Conservation (phyloP, 2,329 filamentous ascomycete species). For the Paracorniculantispora psalliotae region DNA sequence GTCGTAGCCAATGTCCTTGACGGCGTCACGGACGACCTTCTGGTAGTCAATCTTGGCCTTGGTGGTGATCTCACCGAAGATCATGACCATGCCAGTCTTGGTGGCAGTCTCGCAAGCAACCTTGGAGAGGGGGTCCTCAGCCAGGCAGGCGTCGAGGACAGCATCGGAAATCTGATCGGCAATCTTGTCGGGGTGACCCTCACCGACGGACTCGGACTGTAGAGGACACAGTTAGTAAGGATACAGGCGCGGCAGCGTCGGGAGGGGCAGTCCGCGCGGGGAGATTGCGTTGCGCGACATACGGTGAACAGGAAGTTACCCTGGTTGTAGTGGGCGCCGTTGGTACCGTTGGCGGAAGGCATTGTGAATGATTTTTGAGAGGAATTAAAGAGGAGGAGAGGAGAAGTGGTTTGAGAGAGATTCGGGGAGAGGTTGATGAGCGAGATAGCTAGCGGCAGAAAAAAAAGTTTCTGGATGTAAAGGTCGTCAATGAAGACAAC, state of each 20-base stretch:
- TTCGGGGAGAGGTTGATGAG: slow-evolving; percentile 26
- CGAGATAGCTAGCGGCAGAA: slow-evolving; percentile 17
- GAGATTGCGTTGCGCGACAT: slow-evolving; percentile 26
- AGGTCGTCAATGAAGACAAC: slow-evolving; percentile 3
- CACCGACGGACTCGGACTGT: slow-evolving; percentile 80
- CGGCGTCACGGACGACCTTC: slow-evolving; percentile 86
- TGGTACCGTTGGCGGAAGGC: slow-evolving; percentile 48
- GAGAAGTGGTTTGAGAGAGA: slow-evolving; percentile 21
- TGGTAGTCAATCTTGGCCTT: slow-evolving; percentile 96
- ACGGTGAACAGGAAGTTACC: slow-evolving; percentile 82
- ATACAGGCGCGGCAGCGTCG: background rate
- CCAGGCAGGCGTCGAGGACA: slow-evolving; percentile 94
- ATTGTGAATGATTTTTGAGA: slow-evolving; percentile 46
- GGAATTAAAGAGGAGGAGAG: slow-evolving; percentile 20
- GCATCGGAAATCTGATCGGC: slow-evolving; percentile 98
- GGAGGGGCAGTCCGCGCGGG: background rate
- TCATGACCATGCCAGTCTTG: slow-evolving; percentile 99
- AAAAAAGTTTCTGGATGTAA: slow-evolving; percentile 6
- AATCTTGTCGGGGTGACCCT: slow-evolving; percentile 95
- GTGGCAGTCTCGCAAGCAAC: slow-evolving; percentile 98
- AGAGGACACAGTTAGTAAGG: slow-evolving; percentile 21
- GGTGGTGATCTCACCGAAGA: slow-evolving; percentile 98
- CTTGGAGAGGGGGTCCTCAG: slow-evolving; percentile 94
- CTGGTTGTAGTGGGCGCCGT: slow-evolving; percentile 49
- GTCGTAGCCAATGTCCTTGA: slow-evolving; percentile 99